These are phyloP conservation scores for Elongisporangium prolatum DNA, from an alignment of 352 stramenopile species.

Conservation along the genomic window DNA sequence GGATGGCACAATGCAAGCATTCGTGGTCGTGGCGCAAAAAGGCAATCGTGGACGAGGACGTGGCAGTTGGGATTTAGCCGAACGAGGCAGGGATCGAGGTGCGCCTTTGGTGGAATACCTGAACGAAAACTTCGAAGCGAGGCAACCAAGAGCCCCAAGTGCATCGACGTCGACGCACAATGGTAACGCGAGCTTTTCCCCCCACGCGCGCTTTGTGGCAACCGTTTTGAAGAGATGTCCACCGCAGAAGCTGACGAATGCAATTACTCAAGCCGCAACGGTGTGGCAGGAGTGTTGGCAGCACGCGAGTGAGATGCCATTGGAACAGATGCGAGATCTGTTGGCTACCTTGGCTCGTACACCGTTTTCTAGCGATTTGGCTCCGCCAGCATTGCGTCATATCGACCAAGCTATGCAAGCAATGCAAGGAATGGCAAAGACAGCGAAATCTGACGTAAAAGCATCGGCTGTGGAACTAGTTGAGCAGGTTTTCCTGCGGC, in stretches of 20 bases:
- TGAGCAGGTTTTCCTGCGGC: slow-evolving; percentile 28
- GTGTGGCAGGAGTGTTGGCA: slow-evolving; percentile 52
- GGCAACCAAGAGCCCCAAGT: neutral
- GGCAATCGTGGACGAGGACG: slow-evolving; percentile 1
- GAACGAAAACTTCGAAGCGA: neutral
- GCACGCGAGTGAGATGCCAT: slow-evolving; percentile 22
- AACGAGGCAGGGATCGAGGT: slow-evolving; percentile 2
- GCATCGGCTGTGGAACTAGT: slow-evolving; percentile 37
- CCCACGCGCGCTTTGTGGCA: slow-evolving; percentile 42
- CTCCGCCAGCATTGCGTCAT: slow-evolving; percentile 26
- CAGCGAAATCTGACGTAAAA: slow-evolving; percentile 14
- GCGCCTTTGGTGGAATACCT: neutral
- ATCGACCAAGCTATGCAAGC: slow-evolving; percentile 20
- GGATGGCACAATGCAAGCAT: neutral
- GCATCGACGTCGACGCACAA: neutral
- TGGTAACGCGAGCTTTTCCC: slow-evolving; percentile 14
- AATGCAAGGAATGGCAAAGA: slow-evolving; percentile 16
- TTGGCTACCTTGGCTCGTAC: slow-evolving; percentile 42
- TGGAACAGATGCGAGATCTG: slow-evolving; percentile 30
- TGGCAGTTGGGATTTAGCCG: slow-evolving; percentile 6
- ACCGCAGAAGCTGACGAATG: slow-evolving; percentile 30
- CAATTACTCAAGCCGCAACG: slow-evolving; percentile 24
- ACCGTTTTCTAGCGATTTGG: slow-evolving; percentile 31
- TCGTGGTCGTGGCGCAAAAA: neutral
- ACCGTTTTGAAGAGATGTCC: slow-evolving; percentile 31